Base-by-base conservation (phyloP, 2,329 filamentous ascomycete species). In the Colletotrichum euphorbiae region DNA sequence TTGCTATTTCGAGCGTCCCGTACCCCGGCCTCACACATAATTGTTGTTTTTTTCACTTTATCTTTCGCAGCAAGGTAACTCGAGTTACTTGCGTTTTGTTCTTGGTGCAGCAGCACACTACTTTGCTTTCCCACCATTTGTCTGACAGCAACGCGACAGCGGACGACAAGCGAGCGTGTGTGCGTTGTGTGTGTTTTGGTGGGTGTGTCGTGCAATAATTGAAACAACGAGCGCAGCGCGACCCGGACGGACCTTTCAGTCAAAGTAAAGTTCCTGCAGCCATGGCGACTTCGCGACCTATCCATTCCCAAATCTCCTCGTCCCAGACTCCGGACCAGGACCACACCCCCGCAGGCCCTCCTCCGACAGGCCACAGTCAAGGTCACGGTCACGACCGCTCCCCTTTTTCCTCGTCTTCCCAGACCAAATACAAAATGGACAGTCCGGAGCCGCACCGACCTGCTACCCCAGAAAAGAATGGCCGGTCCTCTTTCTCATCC, bases 401-500 rank as follows among this genome's bases (percentile, higher is more conserved):
- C 36, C 33, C 51, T 33, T 57, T 38, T 24, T 19, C 17, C 24
- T 31, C 28, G 48, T 24, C 40, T 15, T 11, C 13, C 38, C 66
- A 66, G 31, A 55, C 66, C 42, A 63, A 38, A 63, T 73, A 74
- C 72, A 76, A 73, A 67, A 77, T 76, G 75, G 72, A 75, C 63
- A 71, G 70, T 56, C 60, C 67, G 54, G 74, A 72, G 70, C 71
- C 50, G 36, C 71, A 68, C 59, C 73, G 71, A 70, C 73, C 67
- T 46, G 61, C 62, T 48, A 75, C 78, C 54, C 77, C 77, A 60
- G 77, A 80, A 71, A 78, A 77, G 69, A 75, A 75, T 66, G 77
- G 76, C 70, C 84, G 87, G 68, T 85, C 85, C 33, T 89, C 87
- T 66, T 89, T 89, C 78, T 89, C 87, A 33, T 89, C 87, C 51